Conservation (phyloP, 768 basidiomycete species). For the Boletus rubescentipes region DNA sequence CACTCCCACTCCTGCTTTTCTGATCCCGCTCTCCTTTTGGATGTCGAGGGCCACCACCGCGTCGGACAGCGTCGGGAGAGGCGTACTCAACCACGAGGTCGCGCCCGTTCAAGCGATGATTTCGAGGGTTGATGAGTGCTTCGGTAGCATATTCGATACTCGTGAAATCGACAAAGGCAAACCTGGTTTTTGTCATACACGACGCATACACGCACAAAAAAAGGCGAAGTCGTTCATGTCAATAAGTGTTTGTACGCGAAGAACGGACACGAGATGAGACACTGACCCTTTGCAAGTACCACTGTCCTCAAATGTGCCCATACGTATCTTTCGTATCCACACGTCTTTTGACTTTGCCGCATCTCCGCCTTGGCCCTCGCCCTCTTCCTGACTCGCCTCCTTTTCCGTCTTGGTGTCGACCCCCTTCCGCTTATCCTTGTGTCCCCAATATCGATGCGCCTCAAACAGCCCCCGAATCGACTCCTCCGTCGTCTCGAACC, state of each 20-base stretch:
- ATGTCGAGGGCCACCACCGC: conserved; percentile 52
- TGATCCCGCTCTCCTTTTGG: conserved; percentile 25
- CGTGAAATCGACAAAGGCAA: conserved; percentile 92
- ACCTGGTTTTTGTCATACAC: conserved; percentile 46
- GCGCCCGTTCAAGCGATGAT: conserved; percentile 81
- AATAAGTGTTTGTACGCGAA: neutral
- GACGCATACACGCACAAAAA: neutral
- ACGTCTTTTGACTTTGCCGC: conserved; percentile 29
- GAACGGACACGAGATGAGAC: conserved; percentile 20
- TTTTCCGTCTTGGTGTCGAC: conserved; percentile 33
- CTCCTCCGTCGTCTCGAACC: conserved; percentile 84
- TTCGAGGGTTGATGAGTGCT: conserved; percentile 78
- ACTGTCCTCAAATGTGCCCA: conserved; percentile 96
- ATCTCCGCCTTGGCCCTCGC: neutral
- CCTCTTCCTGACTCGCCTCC: conserved; percentile 1
- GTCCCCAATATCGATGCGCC: conserved; percentile 44
- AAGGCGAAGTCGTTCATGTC: neutral
- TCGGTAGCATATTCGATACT: conserved; percentile 75
- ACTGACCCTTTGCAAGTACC: conserved; percentile 92
- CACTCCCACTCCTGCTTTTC: conserved; percentile 8
- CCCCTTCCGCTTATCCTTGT: conserved; percentile 34
- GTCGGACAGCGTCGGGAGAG: conserved; percentile 82
- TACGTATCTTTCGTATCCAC: conserved; percentile 79
- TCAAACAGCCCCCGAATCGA: conserved; percentile 74
- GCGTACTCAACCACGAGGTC: conserved; percentile 88